Conservation (phyloP, 768 basidiomycete genomes). For the Russula compacta region DNA sequence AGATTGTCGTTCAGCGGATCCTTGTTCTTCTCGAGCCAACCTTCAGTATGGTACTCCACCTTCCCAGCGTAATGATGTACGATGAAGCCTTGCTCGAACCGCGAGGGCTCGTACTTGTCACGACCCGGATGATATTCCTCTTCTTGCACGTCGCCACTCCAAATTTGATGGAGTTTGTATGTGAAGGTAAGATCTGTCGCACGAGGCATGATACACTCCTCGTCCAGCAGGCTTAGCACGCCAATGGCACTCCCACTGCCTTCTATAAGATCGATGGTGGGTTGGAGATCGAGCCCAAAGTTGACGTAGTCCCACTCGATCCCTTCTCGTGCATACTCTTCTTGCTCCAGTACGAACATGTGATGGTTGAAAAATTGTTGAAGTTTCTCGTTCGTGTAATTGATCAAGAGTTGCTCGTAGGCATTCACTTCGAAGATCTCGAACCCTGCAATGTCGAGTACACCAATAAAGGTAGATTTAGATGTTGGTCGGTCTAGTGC, state of each 20-base stretch:
- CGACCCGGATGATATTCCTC: constrained; percentile 63
- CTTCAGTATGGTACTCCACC: constrained; percentile 92
- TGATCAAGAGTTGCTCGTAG: constrained; percentile 97
- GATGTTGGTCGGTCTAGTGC: constrained; percentile 89
- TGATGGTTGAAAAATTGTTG: constrained; percentile 99
- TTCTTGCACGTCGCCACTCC: constrained; percentile 43
- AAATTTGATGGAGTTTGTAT: constrained; percentile 77
- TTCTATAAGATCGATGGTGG: constrained; percentile 97
- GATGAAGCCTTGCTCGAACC: constrained; percentile 92
- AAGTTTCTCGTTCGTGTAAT: constrained; percentile 97
- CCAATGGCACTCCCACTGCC: constrained; percentile 64
- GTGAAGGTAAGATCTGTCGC: constrained; percentile 93
- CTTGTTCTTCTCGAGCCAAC: constrained; percentile 99
- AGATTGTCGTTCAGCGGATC: constrained; percentile 97
- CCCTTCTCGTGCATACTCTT: constrained; percentile 92
- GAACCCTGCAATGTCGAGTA: constrained; percentile 98
- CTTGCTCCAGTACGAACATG: constrained; percentile 99
- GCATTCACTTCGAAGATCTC: constrained; percentile 93
- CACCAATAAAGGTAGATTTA: constrained; percentile 92
- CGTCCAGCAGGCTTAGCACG: constrained; percentile 87
- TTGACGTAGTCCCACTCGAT: constrained; percentile 99
- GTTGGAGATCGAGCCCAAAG: constrained; percentile 94
- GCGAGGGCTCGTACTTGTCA: constrained; percentile 73
- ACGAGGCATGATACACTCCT: constrained; percentile 99
- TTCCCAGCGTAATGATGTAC: constrained; percentile 94